phyloP scores from a whole-genome alignment of 1,284 basidiomycete species.

The Ganoderma lingzhi region DNA sequence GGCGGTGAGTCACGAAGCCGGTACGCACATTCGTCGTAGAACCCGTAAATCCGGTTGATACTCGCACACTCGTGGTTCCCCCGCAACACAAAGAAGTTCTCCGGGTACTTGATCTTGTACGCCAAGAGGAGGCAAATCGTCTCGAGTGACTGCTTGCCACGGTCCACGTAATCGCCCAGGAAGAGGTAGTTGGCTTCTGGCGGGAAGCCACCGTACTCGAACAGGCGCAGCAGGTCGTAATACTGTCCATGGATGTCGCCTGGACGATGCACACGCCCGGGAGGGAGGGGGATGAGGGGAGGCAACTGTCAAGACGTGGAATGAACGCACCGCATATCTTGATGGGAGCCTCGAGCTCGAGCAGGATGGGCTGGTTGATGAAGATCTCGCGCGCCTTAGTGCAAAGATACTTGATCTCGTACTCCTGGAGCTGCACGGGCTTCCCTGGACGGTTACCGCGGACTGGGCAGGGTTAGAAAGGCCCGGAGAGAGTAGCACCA shows the following conservation, averaged over 20 bases:
- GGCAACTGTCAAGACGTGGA: background rate
- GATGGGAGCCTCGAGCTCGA: conserved; percentile 95
- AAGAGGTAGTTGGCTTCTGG: conserved; percentile 97
- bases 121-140: conserved; percentile 92
- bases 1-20: conserved; percentile 23
- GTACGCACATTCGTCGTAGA: conserved; percentile 93
- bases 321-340: conserved; percentile 91
- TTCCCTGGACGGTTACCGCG: conserved; percentile 95
- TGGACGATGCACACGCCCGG: conserved; percentile 38
- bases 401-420: conserved; percentile 96
- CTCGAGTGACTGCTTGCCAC: conserved; percentile 94
- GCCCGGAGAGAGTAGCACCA: conserved; percentile 25
- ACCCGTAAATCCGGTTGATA: conserved; percentile 96
- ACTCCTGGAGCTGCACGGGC: conserved; percentile 93
- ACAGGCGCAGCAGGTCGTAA: conserved; percentile 92
- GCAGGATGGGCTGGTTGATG: conserved; percentile 93
- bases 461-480: conserved; percentile 56
- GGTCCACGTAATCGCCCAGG: conserved; percentile 95
- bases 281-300: conserved; percentile 17
- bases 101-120: conserved; percentile 98
- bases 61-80: conserved; percentile 96
- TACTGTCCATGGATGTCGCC: conserved; percentile 97
- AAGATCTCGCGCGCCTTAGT: conserved; percentile 96
- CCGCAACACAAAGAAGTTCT: conserved; percentile 96
- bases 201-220: conserved; percentile 95